Conservation (phyloP, 176 grass and related monocot species). For the Aechmea fasciata region DNA sequence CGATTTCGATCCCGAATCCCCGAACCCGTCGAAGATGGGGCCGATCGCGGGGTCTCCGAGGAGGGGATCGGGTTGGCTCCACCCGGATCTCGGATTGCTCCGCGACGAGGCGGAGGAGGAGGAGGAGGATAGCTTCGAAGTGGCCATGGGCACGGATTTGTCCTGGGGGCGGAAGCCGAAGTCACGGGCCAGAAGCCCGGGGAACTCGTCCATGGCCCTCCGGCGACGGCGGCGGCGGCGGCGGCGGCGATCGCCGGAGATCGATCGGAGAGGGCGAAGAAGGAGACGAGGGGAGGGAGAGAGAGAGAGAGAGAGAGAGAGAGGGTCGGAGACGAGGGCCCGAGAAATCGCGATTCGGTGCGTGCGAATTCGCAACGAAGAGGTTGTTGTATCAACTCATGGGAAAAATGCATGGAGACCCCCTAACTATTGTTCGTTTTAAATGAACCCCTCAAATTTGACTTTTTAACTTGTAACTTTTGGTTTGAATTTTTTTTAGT, state of each 20-base stretch:
- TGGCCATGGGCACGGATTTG: conserved; percentile 54
- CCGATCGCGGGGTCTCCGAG: conserved; percentile 29
- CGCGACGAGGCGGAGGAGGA: conserved; percentile 13
- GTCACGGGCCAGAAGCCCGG: conserved; percentile 59
- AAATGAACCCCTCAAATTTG: no score
- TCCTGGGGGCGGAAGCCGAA: conserved; percentile 74
- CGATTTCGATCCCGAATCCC: conserved; percentile 7
- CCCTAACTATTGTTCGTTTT: no score
- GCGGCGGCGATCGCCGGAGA: neutral
- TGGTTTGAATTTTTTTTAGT: no score
- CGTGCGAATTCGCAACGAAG: no score
- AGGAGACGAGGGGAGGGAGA: neutral
- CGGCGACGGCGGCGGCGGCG: neutral
- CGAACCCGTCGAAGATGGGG: conserved; percentile 12
- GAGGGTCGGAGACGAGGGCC: conserved; percentile 5
- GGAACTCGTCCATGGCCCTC: conserved; percentile 61
- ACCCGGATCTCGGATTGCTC: conserved; percentile 41
- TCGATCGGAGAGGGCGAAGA: conserved; percentile 20
- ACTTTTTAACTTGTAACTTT: no score
- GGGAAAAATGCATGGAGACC: no score
- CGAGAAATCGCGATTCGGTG: neutral
- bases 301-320: conserved; percentile 6
- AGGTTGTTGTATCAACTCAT: no score
- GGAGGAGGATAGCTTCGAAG: conserved; percentile 20
- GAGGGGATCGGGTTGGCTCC: conserved; percentile 7